A percentile compares a stretch with the other conserved stretches of the same genome.
Evolutionary conservation across 2,329 filamentous ascomycete species (phyloP).

Genomic region (Fusarium gaditjirri): DNA sequence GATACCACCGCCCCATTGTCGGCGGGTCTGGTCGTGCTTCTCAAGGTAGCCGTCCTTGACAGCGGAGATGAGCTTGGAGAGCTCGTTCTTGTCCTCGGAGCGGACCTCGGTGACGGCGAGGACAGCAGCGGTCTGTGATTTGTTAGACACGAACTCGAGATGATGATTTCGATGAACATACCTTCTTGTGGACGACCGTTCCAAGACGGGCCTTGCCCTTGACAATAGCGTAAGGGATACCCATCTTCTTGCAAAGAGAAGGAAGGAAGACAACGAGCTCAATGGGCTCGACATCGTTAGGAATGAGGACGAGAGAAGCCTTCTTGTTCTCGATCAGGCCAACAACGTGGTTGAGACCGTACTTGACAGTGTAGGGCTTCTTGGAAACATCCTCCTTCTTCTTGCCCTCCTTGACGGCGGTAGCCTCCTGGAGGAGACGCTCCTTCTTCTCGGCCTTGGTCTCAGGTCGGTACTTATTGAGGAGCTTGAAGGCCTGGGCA

Average conservation of each 20-base stretch:
- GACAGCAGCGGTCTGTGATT: slow-evolving; percentile 90
- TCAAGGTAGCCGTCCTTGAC: slow-evolving; percentile 98
- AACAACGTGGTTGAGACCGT: slow-evolving; percentile 99
- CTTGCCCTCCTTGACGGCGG: slow-evolving; percentile 97
- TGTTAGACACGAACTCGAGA: slow-evolving; percentile 41
- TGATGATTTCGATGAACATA: slow-evolving; percentile 50
- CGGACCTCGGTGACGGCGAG: slow-evolving; percentile 96
- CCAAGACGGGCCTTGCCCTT: slow-evolving; percentile 99
- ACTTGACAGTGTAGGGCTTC: slow-evolving; percentile 99
- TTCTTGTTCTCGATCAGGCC: slow-evolving; percentile 99
- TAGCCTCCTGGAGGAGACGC: slow-evolving; percentile 97
- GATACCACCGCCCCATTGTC: slow-evolving; percentile 99
- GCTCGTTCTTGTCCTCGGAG: slow-evolving; percentile 97
- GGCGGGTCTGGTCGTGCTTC: slow-evolving; percentile 90
- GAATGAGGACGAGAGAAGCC: slow-evolving; percentile 96
- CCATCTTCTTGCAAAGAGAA: slow-evolving; percentile 99
- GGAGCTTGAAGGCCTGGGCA: slow-evolving; percentile 97
- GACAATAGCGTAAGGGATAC: slow-evolving; percentile 97
- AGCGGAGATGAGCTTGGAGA: slow-evolving; percentile 94
- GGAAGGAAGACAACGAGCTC: slow-evolving; percentile 99
- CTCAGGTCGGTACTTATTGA: slow-evolving; percentile 99
- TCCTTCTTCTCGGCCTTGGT: slow-evolving; percentile 99
- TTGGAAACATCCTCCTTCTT: slow-evolving; percentile 99
- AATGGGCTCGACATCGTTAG: slow-evolving; percentile 99
- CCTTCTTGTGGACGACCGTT: slow-evolving; percentile 99